These are phyloP conservation scores for Leucoagaricus sp. DNA, from an alignment of 1,284 basidiomycete genomes.

Conservation along the genomic window DNA sequence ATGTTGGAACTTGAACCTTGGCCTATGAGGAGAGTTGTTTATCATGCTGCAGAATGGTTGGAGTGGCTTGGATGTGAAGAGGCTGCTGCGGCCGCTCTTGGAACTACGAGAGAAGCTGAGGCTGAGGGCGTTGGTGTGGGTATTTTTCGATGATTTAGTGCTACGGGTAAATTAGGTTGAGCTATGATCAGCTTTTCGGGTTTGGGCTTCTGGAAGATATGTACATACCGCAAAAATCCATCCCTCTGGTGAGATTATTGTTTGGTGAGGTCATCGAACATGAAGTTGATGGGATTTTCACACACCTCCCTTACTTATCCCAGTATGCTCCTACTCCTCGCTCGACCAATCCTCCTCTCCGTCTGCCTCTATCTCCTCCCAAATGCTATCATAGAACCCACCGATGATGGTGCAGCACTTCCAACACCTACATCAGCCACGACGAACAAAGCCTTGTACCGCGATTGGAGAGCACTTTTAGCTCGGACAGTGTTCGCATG, in stretches of 20 bases:
- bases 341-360: not conserved
- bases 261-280: too few species aligned
- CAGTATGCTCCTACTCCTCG: not conserved
- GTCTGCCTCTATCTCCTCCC: slow-evolving; percentile 1
- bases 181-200: too few species aligned
- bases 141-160: slow-evolving; percentile 8
- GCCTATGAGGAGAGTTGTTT: slow-evolving; percentile 51
- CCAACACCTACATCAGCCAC: not conserved
- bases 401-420: not conserved
- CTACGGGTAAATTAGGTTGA: not conserved
- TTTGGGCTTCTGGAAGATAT: too few species aligned
- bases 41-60: slow-evolving; percentile 60
- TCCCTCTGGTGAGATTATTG: too few species aligned
- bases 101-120: slow-evolving; percentile 14
- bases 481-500: slow-evolving; percentile 48
- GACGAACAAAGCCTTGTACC: not conserved
- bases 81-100: slow-evolving; percentile 25
- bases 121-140: slow-evolving; percentile 13
- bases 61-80: slow-evolving; percentile 61
- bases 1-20: slow-evolving; percentile 51
- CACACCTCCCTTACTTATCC: too few species aligned
- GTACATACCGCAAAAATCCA: too few species aligned
- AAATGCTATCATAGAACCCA: not conserved
- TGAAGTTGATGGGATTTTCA: too few species aligned
- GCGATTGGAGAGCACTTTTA: slow-evolving; percentile 11